A percentile compares a stretch with the other conserved stretches of the same genome.
phyloP scores from a whole-genome alignment of 352 stramenopile species.

The Pythium chondricola region DNA sequence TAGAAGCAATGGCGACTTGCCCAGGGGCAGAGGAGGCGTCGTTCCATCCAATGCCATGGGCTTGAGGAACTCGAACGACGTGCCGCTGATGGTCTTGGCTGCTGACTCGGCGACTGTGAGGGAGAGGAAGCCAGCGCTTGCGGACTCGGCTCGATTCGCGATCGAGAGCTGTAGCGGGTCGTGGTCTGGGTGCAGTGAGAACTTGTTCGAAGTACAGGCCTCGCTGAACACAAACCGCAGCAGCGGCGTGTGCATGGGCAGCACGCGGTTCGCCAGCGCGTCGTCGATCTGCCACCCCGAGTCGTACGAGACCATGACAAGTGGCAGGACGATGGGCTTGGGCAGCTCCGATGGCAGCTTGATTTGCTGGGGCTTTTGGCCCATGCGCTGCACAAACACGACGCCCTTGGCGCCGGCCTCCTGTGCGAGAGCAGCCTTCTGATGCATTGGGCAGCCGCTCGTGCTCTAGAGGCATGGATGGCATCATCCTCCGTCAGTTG shows the following conservation, averaged over 20 bases:
- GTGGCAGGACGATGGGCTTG: conserved; percentile 34
- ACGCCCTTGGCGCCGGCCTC: conserved; percentile 52
- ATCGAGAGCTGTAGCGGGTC: conserved; percentile 33
- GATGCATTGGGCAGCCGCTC: conserved; percentile 46
- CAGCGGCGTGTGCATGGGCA: conserved; percentile 24
- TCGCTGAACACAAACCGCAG: conserved; percentile 55
- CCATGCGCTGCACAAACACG: conserved; percentile 50
- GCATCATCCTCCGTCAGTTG: not conserved
- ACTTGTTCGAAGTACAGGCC: conserved; percentile 36
- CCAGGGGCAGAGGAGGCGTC: conserved; percentile 24
- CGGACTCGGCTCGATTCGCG: conserved; percentile 30
- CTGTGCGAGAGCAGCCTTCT: conserved; percentile 53
- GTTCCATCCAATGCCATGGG: not conserved
- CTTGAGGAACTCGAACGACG: conserved; percentile 34
- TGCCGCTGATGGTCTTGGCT: conserved; percentile 19
- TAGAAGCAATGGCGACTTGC: conserved; percentile 34
- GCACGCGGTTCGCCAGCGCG: conserved; percentile 21
- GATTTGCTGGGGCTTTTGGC: conserved; percentile 53
- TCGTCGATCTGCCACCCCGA: conserved; percentile 44
- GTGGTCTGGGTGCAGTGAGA: conserved; percentile 33
- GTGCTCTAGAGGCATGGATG: conserved; percentile 1
- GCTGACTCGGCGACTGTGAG: conserved; percentile 43
- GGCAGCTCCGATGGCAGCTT: conserved; percentile 34
- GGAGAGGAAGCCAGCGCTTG: conserved; percentile 44
- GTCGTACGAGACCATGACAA: conserved; percentile 67